Evolutionary conservation across 208 protist species (phyloP).

Genomic region (Angomonas deanei): DNA sequence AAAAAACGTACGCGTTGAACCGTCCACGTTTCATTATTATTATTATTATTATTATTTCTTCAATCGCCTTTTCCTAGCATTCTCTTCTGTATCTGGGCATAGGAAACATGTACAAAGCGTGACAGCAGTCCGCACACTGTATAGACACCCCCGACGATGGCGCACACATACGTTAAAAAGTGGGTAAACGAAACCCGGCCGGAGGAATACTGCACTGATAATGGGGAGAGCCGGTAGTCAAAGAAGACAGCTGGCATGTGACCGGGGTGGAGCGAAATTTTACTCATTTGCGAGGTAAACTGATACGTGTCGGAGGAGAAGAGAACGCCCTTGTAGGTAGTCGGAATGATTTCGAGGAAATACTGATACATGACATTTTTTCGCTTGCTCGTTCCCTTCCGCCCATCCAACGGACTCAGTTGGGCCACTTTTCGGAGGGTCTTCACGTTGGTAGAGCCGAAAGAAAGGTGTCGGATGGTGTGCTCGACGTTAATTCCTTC

Average conservation of each 20-base stretch:
- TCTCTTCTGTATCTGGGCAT: slow-evolving; percentile 35
- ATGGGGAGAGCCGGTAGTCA: slow-evolving; percentile 89
- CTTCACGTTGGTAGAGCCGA: slow-evolving; percentile 24
- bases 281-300: slow-evolving; percentile 25
- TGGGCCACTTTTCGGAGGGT: slow-evolving; percentile 10
- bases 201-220: slow-evolving; percentile 77
- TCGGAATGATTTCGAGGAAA: slow-evolving; percentile 47
- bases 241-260: slow-evolving; percentile 73
- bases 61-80: slow-evolving; percentile 40
- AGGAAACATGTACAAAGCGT: slow-evolving; percentile 25
- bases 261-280: neutral
- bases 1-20: neutral
- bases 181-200: slow-evolving; percentile 65
- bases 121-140: slow-evolving; percentile 71
- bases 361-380: slow-evolving; percentile 23
- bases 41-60: neutral
- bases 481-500: slow-evolving; percentile 32
- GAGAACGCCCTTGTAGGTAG: slow-evolving; percentile 31
- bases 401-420: slow-evolving; percentile 27
- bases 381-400: slow-evolving; percentile 1
- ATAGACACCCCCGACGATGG: slow-evolving; percentile 93
- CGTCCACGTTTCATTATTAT: no score
- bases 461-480: slow-evolving; percentile 30
- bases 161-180: slow-evolving; percentile 92
- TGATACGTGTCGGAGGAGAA: slow-evolving; percentile 27